Conservation (phyloP, 768 basidiomycete genomes). For the Boletus rufocinnamomeus region DNA sequence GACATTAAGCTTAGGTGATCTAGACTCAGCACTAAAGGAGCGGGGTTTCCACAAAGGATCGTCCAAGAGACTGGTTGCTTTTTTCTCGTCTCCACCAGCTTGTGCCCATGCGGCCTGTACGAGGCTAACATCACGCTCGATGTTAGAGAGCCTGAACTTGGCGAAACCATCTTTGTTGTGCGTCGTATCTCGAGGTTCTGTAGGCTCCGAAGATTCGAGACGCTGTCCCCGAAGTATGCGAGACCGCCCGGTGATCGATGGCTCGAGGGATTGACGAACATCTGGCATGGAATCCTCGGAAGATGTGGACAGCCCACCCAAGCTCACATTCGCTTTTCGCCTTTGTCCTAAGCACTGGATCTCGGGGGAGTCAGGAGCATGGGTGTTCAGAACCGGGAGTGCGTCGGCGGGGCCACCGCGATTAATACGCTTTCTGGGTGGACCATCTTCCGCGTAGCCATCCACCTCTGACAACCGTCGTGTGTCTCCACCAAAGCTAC, state of each 20-base stretch:
- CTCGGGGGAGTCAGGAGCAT: constrained; percentile 56
- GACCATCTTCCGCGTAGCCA: constrained; percentile 51
- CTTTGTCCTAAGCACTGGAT: constrained; percentile 54
- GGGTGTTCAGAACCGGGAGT: constrained; percentile 22
- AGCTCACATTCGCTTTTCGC: constrained; percentile 40
- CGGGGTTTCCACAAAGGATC: constrained; percentile 57
- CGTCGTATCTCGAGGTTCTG: constrained; percentile 24
- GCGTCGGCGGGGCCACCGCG: constrained; percentile 46
- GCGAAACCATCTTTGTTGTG: constrained; percentile 41
- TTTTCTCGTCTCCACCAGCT: constrained; percentile 59
- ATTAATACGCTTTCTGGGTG: constrained; percentile 72
- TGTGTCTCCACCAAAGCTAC: constrained; percentile 38
- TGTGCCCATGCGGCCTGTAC: constrained; percentile 70
- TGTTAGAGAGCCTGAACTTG: constrained; percentile 65
- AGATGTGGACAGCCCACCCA: constrained; percentile 53
- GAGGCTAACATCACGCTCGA: constrained; percentile 38
- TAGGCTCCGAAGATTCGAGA: constrained; percentile 33
- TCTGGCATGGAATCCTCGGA: constrained; percentile 73
- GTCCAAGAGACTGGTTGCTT: constrained; percentile 57
- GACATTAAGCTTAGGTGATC: constrained; percentile 8
- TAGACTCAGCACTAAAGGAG: constrained; percentile 24
- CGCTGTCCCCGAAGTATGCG: constrained; percentile 56
- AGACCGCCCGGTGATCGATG: constrained; percentile 41
- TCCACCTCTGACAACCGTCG: constrained; percentile 43
- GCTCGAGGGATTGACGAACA: constrained; percentile 40